Conservation (phyloP, 805 yeast species). For the Saturnispora silvae region DNA sequence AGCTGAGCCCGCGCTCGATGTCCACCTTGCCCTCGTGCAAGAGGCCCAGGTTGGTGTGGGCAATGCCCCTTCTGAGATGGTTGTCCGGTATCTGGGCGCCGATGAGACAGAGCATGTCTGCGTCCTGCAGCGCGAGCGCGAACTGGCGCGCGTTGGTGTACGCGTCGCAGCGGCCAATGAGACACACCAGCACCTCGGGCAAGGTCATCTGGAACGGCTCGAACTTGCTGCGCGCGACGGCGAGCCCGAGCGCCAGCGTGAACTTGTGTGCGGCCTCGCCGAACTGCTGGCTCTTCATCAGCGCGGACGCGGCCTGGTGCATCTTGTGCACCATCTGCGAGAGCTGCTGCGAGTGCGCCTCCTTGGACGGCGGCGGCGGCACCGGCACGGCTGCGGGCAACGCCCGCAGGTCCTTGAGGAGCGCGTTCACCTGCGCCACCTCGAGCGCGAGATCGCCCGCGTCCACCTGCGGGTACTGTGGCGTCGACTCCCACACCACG, state of each 20-base stretch:
- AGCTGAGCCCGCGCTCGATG: slow-evolving; percentile 64
- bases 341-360: slow-evolving; percentile 44
- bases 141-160: slow-evolving; percentile 43
- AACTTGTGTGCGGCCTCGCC: slow-evolving; percentile 56
- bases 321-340: slow-evolving; percentile 53
- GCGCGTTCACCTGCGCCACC: slow-evolving; percentile 25
- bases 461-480: slow-evolving; percentile 1
- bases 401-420: slow-evolving; percentile 32
- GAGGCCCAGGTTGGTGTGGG: slow-evolving; percentile 50
- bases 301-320: slow-evolving; percentile 51
- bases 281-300: slow-evolving; percentile 44
- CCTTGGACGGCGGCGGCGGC: slow-evolving; percentile 44
- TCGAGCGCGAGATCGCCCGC: slow-evolving; percentile 22
- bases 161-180: slow-evolving; percentile 66
- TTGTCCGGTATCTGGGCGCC: slow-evolving; percentile 57
- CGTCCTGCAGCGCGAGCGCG: slow-evolving; percentile 55
- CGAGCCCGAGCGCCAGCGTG: slow-evolving; percentile 56
- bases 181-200: slow-evolving; percentile 54
- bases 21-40: slow-evolving; percentile 52
- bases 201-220: slow-evolving; percentile 65
- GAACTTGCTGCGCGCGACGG: slow-evolving; percentile 57
- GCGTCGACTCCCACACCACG: slow-evolving; percentile 17
- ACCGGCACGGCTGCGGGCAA: slow-evolving; percentile 25
- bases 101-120: slow-evolving; percentile 52
- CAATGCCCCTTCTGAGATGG: slow-evolving; percentile 61